Conservation (phyloP, 768 basidiomycete species). For the Tricholoma matsutake region DNA sequence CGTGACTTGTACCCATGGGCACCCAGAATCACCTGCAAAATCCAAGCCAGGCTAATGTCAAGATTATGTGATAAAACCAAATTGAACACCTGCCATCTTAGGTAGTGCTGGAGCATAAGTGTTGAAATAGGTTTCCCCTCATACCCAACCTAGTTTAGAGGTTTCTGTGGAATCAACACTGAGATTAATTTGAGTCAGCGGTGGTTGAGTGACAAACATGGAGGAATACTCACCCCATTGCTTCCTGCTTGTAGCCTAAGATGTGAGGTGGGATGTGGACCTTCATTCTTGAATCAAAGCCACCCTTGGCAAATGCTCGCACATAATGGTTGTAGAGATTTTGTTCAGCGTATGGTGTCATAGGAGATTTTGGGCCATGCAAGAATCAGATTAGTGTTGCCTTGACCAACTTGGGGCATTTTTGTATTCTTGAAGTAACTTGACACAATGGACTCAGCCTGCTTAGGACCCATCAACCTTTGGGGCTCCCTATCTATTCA, state of each 20-base stretch:
- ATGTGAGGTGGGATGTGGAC: constrained; percentile 23
- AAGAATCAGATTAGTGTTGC: too few species aligned
- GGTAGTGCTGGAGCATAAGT: constrained; percentile 23
- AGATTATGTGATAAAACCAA: not conserved
- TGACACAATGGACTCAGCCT: too few species aligned
- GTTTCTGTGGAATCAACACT: constrained; percentile 21
- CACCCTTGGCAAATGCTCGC: constrained; percentile 15
- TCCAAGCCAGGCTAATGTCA: not conserved
- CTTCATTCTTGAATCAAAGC: constrained; percentile 18
- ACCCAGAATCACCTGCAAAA: constrained; percentile 23
- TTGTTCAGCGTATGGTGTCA: constrained; percentile 17
- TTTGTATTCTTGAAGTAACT: too few species aligned
- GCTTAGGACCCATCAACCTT: too few species aligned
- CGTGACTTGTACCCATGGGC: constrained; percentile 22
- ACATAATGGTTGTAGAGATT: constrained; percentile 23
- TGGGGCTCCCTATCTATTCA: too few species aligned
- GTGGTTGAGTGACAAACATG: not conserved
- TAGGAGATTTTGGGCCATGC: constrained; percentile 14
- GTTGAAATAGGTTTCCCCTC: constrained; percentile 17
- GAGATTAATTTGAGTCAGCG: not conserved
- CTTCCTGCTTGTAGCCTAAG: constrained; percentile 23
- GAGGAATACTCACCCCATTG: constrained; percentile 18
- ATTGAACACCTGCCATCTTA: constrained; percentile 13
- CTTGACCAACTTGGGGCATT: too few species aligned
- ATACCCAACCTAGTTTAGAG: constrained; percentile 23